Evolutionary conservation across 768 basidiomycete species (phyloP).

Genomic region (Galerina marginata): DNA sequence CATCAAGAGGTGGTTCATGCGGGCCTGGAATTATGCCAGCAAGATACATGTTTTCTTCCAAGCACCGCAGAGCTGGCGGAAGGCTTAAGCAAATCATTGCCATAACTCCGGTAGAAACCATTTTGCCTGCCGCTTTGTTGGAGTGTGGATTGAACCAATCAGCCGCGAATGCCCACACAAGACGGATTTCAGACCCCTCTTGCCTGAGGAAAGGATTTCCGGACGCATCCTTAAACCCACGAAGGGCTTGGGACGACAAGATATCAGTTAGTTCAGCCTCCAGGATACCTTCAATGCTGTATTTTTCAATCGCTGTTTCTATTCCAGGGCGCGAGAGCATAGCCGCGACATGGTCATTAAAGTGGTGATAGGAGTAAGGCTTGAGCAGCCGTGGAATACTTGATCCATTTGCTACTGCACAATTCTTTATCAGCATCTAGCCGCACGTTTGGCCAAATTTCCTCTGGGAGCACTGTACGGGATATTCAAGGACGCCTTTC

Average conservation of each 20-base stretch:
- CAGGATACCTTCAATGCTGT: background rate
- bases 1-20: too few species aligned
- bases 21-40: too few species aligned
- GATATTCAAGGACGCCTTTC: background rate
- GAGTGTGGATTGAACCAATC: background rate
- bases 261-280: conserved; percentile 1
- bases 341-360: conserved; percentile 12
- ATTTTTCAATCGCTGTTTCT: conserved; percentile 6
- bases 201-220: background rate
- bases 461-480: too few species aligned
- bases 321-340: conserved; percentile 15
- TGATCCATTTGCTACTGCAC: background rate
- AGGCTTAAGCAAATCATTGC: conserved; percentile 23
- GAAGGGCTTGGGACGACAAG: background rate
- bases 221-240: background rate
- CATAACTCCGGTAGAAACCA: conserved; percentile 3
- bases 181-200: background rate
- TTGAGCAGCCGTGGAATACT: background rate
- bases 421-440: too few species aligned
- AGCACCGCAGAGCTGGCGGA: conserved; percentile 21
- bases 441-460: too few species aligned
- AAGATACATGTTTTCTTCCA: too few species aligned
- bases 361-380: conserved; percentile 6
- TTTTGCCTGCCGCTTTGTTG: conserved; percentile 4
- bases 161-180: conserved; percentile 6